Conservation (phyloP, 2,329 filamentous ascomycete genomes). For the Gaeumannomyces sp. region DNA sequence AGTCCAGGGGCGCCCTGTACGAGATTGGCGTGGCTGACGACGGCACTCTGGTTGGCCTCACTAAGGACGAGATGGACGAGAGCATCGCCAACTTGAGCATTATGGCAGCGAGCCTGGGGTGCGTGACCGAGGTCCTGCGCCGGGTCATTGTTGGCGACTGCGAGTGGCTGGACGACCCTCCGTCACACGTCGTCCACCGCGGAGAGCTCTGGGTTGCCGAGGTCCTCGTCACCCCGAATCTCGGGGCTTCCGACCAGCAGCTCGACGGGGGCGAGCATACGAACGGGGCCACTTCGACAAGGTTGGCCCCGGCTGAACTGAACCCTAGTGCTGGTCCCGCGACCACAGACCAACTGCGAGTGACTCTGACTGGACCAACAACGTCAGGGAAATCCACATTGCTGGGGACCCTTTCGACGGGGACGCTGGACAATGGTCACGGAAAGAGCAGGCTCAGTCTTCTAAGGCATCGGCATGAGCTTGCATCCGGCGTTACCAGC, state of each 20-base stretch:
- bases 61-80: slow-evolving; percentile 86
- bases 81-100: slow-evolving; percentile 76
- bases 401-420: slow-evolving; percentile 80
- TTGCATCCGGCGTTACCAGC: slow-evolving; percentile 85
- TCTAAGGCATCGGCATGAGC: slow-evolving; percentile 88
- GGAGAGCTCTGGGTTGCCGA: slow-evolving; percentile 81
- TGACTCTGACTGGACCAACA: slow-evolving; percentile 84
- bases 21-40: slow-evolving; percentile 96
- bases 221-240: slow-evolving; percentile 73
- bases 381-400: slow-evolving; percentile 90
- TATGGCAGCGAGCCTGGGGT: slow-evolving; percentile 92
- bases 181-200: slow-evolving; percentile 26
- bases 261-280: slow-evolving; percentile 18
- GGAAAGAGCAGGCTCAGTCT: slow-evolving; percentile 85
- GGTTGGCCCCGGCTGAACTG: slow-evolving; percentile 9
- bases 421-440: slow-evolving; percentile 82
- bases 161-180: slow-evolving; percentile 55
- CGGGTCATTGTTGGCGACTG: slow-evolving; percentile 82
- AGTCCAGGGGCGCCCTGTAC: slow-evolving; percentile 88
- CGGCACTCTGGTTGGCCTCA: slow-evolving; percentile 81
- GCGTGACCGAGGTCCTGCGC: slow-evolving; percentile 72
- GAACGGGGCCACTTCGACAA: slow-evolving; percentile 8
- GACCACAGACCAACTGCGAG: slow-evolving; percentile 67
- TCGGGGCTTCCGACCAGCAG: slow-evolving; percentile 33
- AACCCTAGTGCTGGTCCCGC: slow-evolving; percentile 39